phyloP scores from a whole-genome alignment of 176 grass and related monocot genomes.

The Panicum miliaceum region DNA sequence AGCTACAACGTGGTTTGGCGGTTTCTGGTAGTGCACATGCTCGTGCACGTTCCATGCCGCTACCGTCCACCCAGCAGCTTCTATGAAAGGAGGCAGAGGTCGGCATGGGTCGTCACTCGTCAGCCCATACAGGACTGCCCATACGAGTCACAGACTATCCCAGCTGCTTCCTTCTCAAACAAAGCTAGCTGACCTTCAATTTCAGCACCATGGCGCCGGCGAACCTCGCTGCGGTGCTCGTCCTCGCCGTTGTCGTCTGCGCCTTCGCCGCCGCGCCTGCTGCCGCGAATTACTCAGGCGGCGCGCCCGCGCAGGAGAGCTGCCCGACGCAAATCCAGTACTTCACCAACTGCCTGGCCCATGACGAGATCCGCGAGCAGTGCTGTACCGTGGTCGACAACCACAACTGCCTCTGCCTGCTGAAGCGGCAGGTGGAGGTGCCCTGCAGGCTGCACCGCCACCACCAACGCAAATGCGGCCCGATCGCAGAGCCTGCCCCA shows the following conservation, averaged over 20 bases:
- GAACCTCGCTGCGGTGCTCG: slow-evolving; percentile 1
- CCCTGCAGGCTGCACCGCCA: not conserved
- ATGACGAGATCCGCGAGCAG: not conserved
- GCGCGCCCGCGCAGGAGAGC: not conserved
- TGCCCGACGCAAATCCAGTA: slow-evolving; percentile 2
- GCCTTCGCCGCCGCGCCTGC: not conserved
- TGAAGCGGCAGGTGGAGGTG: slow-evolving; percentile 12
- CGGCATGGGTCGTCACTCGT: slow-evolving; percentile 1
- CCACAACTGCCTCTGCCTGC: slow-evolving; percentile 13
- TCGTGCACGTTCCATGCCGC: slow-evolving; percentile 15
- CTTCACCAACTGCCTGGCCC: slow-evolving; percentile 35
- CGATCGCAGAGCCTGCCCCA: not conserved
- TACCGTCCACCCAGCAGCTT: slow-evolving; percentile 23
- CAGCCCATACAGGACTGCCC: slow-evolving; percentile 1
- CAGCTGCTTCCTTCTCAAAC: not conserved
- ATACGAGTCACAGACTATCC: not conserved
- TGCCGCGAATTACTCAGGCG: not conserved
- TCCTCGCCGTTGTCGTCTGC: not conserved
- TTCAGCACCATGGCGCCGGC: not conserved
- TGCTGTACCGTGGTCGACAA: slow-evolving; percentile 15
- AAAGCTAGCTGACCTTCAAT: not conserved
- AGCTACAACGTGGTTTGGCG: not conserved
- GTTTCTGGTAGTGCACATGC: not conserved
- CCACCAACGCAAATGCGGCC: not conserved
- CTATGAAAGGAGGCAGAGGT: slow-evolving; percentile 18